A percentile compares a stretch with the other conserved stretches of the same genome.
Conservation (phyloP, 2,329 filamentous ascomycete species). For the Verticillium nubilum region DNA sequence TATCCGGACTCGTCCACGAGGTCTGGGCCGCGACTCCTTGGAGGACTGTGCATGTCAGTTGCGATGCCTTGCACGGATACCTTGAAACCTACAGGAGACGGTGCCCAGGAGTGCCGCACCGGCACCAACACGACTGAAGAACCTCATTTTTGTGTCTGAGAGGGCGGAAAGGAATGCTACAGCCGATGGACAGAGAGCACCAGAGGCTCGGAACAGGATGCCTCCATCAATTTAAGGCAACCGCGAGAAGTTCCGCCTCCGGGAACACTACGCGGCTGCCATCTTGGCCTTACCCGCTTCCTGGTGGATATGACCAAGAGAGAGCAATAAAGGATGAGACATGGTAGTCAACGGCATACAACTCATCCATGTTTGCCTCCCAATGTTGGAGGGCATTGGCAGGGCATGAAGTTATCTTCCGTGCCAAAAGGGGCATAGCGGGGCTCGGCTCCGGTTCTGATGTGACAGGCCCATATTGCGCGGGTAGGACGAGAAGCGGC, state of each 20-base stretch:
- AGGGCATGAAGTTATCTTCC: not conserved
- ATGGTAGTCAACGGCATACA: not conserved
- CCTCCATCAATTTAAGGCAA: not conserved
- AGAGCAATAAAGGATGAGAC: not conserved
- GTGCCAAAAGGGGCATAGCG: not conserved
- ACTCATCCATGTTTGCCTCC: not conserved
- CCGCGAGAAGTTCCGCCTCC: not conserved
- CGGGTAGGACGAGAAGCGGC: not conserved
- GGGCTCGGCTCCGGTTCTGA: not conserved
- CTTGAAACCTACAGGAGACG: constrained; percentile 2
- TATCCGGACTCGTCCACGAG: constrained; percentile 36
- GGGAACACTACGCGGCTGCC: not conserved
- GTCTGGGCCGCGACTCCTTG: constrained; percentile 12
- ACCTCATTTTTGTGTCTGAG: constrained; percentile 5
- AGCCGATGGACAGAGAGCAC: not conserved
- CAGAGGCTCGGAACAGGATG: not conserved
- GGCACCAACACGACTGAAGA: constrained; percentile 8
- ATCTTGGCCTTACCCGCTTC: not conserved
- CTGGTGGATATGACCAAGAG: not conserved
- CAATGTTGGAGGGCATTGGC: not conserved
- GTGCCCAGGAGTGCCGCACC: constrained; percentile 9
- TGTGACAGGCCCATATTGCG: not conserved
- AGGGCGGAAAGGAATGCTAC: not conserved
- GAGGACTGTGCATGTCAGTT: constrained; percentile 4
- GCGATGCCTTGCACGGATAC: not conserved